Evolutionary conservation across 768 basidiomycete species (phyloP).

Genomic region (Phlebiopsis gigantea): DNA sequence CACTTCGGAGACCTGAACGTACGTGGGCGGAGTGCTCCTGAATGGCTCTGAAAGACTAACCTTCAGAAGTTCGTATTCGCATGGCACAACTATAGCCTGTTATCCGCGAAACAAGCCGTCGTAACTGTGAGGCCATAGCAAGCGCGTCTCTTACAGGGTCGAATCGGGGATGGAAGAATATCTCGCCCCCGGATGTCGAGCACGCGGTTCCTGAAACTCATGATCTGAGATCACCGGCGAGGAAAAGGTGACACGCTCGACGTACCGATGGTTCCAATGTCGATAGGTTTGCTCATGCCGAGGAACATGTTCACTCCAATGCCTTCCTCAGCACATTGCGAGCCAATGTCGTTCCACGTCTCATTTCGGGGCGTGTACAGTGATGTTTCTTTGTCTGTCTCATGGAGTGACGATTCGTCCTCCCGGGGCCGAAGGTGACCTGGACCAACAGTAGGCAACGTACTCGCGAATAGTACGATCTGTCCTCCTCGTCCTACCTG

Average conservation of each 20-base stretch:
- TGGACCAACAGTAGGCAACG: constrained; percentile 63
- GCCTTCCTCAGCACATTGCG: constrained; percentile 85
- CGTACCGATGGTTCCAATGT: constrained; percentile 81
- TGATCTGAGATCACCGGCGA: background rate
- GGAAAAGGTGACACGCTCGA: background rate
- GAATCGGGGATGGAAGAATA: constrained; percentile 93
- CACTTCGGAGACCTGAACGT: constrained; percentile 54
- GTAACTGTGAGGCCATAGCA: constrained; percentile 70
- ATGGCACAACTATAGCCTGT: constrained; percentile 78
- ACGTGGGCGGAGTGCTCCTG: background rate
- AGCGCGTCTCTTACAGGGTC: constrained; percentile 58
- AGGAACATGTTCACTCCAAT: constrained; percentile 89
- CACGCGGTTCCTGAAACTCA: constrained; percentile 49
- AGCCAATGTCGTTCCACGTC: constrained; percentile 77
- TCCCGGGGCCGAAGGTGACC: constrained; percentile 58
- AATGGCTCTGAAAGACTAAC: constrained; percentile 33
- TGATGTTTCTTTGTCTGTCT: constrained; percentile 80
- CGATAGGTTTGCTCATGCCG: constrained; percentile 72
- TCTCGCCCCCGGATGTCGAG: constrained; percentile 79
- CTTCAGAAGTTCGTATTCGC: constrained; percentile 80
- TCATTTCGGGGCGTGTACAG: constrained; percentile 77
- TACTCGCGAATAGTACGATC: constrained; percentile 63
- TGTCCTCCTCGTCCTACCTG: constrained; percentile 74
- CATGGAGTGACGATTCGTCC: constrained; percentile 64
- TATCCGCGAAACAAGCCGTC: constrained; percentile 58